Evolutionary conservation across 1,139 yeast genomes (phyloP).

Genomic region (Candida buenavistaensis): DNA sequence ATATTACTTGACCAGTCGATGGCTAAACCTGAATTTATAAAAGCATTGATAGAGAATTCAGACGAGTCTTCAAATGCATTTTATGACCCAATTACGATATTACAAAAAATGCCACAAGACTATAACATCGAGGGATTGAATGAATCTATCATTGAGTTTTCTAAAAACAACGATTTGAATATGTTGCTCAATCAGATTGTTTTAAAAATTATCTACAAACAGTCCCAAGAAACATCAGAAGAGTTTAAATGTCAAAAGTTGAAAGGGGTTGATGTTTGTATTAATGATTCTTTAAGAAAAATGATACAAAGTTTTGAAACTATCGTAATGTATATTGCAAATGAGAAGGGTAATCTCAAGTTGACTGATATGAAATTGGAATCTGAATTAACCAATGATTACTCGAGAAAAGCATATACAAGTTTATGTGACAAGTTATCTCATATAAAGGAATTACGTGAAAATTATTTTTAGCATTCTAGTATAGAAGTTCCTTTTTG

Average conservation of each 20-base stretch:
- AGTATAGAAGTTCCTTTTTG: no score
- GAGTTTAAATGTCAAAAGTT: constrained; percentile 35
- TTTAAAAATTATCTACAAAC: constrained; percentile 59
- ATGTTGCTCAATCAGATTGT: constrained; percentile 59
- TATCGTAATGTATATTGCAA: constrained; percentile 15
- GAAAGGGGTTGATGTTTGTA: constrained; percentile 45
- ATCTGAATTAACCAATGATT: constrained; percentile 5
- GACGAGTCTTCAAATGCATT: constrained; percentile 50
- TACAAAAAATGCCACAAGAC: constrained; percentile 67
- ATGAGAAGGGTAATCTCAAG: not conserved
- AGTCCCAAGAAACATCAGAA: constrained; percentile 49
- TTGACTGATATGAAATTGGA: constrained; percentile 7
- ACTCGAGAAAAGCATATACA: constrained; percentile 6
- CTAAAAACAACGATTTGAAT: constrained; percentile 64
- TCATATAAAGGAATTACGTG: constrained; percentile 9
- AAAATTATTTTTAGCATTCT: constrained; percentile 1
- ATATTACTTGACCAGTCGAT: constrained; percentile 70
- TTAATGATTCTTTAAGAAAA: constrained; percentile 15
- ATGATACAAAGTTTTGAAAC: constrained; percentile 26
- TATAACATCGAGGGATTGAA: constrained; percentile 47
- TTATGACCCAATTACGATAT: constrained; percentile 69
- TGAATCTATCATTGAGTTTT: constrained; percentile 59
- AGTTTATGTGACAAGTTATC: constrained; percentile 8
- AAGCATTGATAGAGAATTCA: constrained; percentile 68
- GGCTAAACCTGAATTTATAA: constrained; percentile 70